Percentiles rank a stretch among this genome's conserved stretches.
These are phyloP conservation scores for Bryoglossum gracile DNA, from an alignment of 495 filamentous ascomycete species.

Conservation along the genomic window DNA sequence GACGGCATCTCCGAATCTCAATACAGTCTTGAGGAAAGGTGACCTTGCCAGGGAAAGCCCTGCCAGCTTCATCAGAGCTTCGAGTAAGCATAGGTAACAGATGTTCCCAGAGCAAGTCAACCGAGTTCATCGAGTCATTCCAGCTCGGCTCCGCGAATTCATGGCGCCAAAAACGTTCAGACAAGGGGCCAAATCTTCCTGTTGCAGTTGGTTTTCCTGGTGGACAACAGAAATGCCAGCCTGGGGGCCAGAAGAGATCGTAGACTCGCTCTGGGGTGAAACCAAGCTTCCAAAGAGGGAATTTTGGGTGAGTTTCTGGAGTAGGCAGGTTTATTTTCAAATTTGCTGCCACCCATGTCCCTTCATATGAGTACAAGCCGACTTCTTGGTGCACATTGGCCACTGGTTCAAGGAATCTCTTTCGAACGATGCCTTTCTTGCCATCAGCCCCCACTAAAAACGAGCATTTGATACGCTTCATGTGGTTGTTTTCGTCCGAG, in stretches of 20 bases:
- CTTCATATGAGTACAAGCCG: constrained; percentile 37
- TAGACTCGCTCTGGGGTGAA: constrained; percentile 42
- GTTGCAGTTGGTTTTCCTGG: constrained; percentile 38
- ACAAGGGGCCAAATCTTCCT: constrained; percentile 39
- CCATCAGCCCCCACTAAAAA: constrained; percentile 46
- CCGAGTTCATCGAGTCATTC: constrained; percentile 24
- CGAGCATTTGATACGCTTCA: constrained; percentile 24
- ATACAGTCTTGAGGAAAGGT: constrained; percentile 43
- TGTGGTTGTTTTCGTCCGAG: constrained; percentile 23
- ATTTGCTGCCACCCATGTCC: constrained; percentile 47
- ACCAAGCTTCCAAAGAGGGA: constrained; percentile 42
- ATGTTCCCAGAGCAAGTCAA: constrained; percentile 26
- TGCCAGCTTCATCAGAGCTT: constrained; percentile 5
- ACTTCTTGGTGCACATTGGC: constrained; percentile 36
- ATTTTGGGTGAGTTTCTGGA: constrained; percentile 39
- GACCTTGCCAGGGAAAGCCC: constrained; percentile 23
- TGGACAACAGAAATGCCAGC: constrained; percentile 42
- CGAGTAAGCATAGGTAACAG: constrained; percentile 28
- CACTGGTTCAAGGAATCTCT: constrained; percentile 40
- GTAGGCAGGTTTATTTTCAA: constrained; percentile 39
- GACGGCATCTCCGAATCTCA: constrained; percentile 40
- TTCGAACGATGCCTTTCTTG: constrained; percentile 42
- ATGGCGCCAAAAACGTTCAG: constrained; percentile 41
- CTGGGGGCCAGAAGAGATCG: constrained; percentile 42
- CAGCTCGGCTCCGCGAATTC: constrained; percentile 36